phyloP scores from a whole-genome alignment of 1,139 yeast genomes.

The Taphrina deformans region DNA sequence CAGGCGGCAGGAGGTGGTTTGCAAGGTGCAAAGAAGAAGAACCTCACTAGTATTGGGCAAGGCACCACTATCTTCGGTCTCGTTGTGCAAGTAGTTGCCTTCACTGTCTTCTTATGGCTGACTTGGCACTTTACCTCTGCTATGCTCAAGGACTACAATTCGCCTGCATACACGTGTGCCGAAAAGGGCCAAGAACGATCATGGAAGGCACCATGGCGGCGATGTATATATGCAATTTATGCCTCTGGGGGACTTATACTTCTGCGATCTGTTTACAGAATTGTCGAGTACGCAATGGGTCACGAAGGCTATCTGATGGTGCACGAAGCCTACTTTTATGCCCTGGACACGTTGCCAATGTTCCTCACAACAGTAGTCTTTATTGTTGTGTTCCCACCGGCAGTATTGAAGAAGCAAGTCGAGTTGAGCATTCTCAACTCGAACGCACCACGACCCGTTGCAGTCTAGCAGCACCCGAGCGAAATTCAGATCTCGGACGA shows the following conservation, averaged over 20 bases:
- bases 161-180: not conserved
- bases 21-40: constrained; percentile 38
- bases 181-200: constrained; percentile 8
- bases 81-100: constrained; percentile 48
- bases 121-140: constrained; percentile 38
- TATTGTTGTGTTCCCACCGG: not conserved
- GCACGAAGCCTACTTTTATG: constrained; percentile 72
- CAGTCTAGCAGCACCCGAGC: not conserved
- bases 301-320: constrained; percentile 68
- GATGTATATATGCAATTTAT: constrained; percentile 41
- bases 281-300: constrained; percentile 76
- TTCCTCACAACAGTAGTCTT: constrained; percentile 32
- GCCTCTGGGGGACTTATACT: constrained; percentile 58
- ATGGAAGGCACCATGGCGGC: not conserved
- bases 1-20: constrained; percentile 54
- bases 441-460: not conserved
- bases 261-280: constrained; percentile 76
- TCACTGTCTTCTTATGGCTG: constrained; percentile 44
- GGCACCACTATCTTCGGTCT: constrained; percentile 41
- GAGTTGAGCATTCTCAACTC: not conserved
- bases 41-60: constrained; percentile 36
- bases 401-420: not conserved
- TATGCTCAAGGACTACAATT: constrained; percentile 18
- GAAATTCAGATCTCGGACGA: no score
- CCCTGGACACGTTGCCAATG: constrained; percentile 75